Evolutionary conservation across 306 rosid species (phyloP).

Genomic region (Quercus robur): DNA sequence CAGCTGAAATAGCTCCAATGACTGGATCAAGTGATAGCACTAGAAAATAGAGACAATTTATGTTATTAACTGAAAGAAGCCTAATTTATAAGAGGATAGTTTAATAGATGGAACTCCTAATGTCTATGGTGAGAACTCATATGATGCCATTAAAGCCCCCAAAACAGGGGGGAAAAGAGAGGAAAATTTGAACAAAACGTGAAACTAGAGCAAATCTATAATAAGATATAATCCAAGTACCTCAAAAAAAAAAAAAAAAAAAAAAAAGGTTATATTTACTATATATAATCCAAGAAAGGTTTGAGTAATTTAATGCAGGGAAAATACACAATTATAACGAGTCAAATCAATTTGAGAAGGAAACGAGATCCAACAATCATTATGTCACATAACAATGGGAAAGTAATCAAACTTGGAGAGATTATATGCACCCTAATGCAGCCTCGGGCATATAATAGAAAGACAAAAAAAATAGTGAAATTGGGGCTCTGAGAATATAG

Average conservation of each 20-base stretch:
- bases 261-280: too few species aligned
- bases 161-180: neutral
- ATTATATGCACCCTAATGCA: neutral
- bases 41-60: constrained; percentile 23
- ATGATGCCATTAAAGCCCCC: neutral
- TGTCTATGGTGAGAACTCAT: too few species aligned
- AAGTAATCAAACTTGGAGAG: neutral
- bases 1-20: constrained; percentile 81
- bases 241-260: too few species aligned
- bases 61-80: constrained; percentile 1
- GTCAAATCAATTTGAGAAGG: neutral
- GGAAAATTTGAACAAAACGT: neutral
- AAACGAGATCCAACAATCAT: neutral
- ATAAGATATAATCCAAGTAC: neutral
- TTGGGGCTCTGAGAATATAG: neutral
- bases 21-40: constrained; percentile 82
- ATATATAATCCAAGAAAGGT: neutral
- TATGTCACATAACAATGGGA: neutral
- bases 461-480: neutral
- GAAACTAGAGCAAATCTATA: neutral
- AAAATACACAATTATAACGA: neutral
- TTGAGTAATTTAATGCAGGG: neutral
- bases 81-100: neutral
- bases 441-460: neutral
- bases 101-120: neutral